phyloP scores from a whole-genome alignment of 768 basidiomycete genomes.

The Neoboletus magnificus region DNA sequence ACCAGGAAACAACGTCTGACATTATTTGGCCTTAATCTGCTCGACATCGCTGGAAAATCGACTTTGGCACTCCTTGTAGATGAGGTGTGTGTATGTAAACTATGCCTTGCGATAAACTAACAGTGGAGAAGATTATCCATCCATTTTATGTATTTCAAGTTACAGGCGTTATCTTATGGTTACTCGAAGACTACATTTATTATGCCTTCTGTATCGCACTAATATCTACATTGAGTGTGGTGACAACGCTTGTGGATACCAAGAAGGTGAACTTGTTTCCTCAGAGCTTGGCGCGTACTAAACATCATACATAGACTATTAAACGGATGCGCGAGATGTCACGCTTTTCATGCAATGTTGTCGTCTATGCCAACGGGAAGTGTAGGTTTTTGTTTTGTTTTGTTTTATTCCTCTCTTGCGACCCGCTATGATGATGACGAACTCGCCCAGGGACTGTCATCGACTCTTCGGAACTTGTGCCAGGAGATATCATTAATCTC shows the following conservation, averaged over 20 bases:
- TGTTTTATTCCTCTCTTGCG: too few species aligned
- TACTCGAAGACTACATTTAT: constrained; percentile 92
- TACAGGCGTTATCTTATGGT: constrained; percentile 92
- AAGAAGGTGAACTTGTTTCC: constrained; percentile 58
- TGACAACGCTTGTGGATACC: constrained; percentile 87
- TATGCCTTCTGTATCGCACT: constrained; percentile 96
- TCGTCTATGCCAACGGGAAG: constrained; percentile 61
- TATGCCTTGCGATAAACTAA: not conserved
- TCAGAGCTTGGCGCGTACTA: not conserved
- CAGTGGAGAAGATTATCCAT: constrained; percentile 68
- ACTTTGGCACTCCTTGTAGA: constrained; percentile 76
- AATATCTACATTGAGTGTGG: constrained; percentile 82
- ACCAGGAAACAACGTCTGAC: constrained; percentile 61
- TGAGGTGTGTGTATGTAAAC: constrained; percentile 57
- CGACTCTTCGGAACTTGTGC: constrained; percentile 78
- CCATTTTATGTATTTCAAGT: constrained; percentile 99
- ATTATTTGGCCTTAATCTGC: constrained; percentile 81
- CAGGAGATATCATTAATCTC: constrained; percentile 92
- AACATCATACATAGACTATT: constrained; percentile 64
- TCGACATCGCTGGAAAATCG: constrained; percentile 89
- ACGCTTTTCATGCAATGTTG: constrained; percentile 75
- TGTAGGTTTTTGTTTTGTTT: constrained; percentile 55
- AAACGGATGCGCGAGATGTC: constrained; percentile 96
- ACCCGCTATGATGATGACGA: not conserved
- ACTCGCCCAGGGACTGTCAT: constrained; percentile 55